phyloP scores from a whole-genome alignment of 1,284 basidiomycete genomes.

The Boletus smithii region DNA sequence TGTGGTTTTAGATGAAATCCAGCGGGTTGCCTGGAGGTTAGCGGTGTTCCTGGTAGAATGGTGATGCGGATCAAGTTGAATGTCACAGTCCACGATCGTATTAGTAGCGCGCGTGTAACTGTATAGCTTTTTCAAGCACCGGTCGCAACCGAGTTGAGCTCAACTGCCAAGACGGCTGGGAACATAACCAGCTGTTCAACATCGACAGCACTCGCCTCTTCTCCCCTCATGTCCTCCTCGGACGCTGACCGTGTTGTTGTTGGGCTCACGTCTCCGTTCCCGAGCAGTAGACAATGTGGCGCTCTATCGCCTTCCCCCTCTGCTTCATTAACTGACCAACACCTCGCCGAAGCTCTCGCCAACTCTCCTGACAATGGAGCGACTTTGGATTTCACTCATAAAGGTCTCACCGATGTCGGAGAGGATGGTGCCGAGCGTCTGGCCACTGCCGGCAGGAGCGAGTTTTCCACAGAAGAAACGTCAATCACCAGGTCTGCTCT shows the following conservation, averaged over 20 bases:
- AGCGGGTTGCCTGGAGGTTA: slow-evolving; percentile 24
- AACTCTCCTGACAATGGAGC: slow-evolving; percentile 74
- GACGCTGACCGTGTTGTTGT: slow-evolving; percentile 35
- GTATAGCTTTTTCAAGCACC: slow-evolving; percentile 26
- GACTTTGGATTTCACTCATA: slow-evolving; percentile 80
- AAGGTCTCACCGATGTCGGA: slow-evolving; percentile 71
- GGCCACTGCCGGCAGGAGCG: slow-evolving; percentile 54
- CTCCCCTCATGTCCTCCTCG: slow-evolving; percentile 31
- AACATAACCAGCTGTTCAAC: slow-evolving; percentile 20
- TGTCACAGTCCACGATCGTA: not conserved
- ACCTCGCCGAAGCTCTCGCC: slow-evolving; percentile 64
- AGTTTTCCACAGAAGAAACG: slow-evolving; percentile 49
- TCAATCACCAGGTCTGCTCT: slow-evolving; percentile 65
- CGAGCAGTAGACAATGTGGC: slow-evolving; percentile 20
- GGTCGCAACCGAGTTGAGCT: slow-evolving; percentile 29
- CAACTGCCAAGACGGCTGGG: slow-evolving; percentile 19
- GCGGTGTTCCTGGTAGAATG: slow-evolving; percentile 4
- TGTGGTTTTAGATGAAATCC: slow-evolving; percentile 65
- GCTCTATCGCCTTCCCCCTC: slow-evolving; percentile 34
- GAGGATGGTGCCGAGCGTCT: slow-evolving; percentile 73
- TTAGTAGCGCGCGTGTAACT: not conserved
- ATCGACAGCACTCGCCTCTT: slow-evolving; percentile 11
- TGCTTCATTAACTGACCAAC: slow-evolving; percentile 48
- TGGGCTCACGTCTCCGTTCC: slow-evolving; percentile 30
- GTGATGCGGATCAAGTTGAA: slow-evolving; percentile 9